phyloP scores from a whole-genome alignment of 371 early-diverging fungal species.

The Apophysomyces elegans region DNA sequence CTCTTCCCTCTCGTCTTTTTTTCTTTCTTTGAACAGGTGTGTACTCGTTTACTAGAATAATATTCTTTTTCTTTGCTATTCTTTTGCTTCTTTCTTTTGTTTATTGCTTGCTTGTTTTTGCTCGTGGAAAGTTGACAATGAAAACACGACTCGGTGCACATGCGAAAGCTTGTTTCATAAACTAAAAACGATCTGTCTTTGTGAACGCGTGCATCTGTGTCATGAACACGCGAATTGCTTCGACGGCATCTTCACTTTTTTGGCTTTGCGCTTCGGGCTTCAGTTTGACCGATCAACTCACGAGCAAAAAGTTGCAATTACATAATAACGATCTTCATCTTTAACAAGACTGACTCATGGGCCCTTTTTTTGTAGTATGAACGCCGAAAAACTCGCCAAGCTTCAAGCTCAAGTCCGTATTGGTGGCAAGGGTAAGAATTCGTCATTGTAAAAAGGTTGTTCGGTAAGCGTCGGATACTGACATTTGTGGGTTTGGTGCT shows the following conservation, averaged over 20 bases:
- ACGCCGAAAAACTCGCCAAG: constrained; percentile 95
- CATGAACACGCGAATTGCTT: constrained; percentile 2
- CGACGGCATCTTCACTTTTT: not conserved
- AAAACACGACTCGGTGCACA: not conserved
- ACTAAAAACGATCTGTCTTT: not conserved
- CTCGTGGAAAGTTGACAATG: not conserved
- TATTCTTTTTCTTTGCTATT: not conserved
- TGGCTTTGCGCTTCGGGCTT: not conserved
- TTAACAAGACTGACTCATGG: constrained; percentile 1
- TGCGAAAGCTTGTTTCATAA: not conserved
- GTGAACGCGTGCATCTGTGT: constrained; percentile 4
- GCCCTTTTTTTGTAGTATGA: constrained; percentile 61
- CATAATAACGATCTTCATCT: not conserved
- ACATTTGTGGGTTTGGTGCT: constrained; percentile 21
- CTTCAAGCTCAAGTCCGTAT: constrained; percentile 92
- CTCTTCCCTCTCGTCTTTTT: constrained; percentile 14
- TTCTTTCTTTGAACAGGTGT: constrained; percentile 32
- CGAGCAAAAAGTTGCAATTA: not conserved
- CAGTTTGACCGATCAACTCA: not conserved
- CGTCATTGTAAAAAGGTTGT: not conserved
- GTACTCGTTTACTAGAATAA: constrained; percentile 5
- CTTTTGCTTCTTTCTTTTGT: constrained; percentile 2
- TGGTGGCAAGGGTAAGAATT: constrained; percentile 80
- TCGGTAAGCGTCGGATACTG: not conserved
- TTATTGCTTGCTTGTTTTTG: not conserved